Conservation (phyloP, 805 yeast species). For the Debaryomyces prosopidis region DNA sequence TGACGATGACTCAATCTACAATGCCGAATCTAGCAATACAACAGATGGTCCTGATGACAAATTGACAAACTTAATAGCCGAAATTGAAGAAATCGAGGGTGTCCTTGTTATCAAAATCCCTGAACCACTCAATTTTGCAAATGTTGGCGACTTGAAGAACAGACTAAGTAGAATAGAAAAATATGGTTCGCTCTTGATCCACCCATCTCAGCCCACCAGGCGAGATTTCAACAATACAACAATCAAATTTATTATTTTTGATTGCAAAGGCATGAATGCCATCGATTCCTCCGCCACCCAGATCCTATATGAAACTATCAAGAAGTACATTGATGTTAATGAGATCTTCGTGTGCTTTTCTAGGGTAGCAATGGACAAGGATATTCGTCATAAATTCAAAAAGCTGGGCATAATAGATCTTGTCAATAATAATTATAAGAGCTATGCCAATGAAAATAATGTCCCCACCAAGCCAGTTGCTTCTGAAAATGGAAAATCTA, state of each 20-base stretch:
- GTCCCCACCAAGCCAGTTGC: neutral
- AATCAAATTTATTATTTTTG: constrained; percentile 65
- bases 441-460: neutral
- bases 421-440: constrained; percentile 17
- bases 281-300: constrained; percentile 83
- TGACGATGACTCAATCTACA: constrained; percentile 7
- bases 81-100: constrained; percentile 57
- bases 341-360: constrained; percentile 60
- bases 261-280: constrained; percentile 77
- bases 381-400: constrained; percentile 50
- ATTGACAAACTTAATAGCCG: constrained; percentile 21
- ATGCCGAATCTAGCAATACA: neutral
- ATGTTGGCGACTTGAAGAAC: constrained; percentile 71
- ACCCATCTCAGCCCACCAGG: constrained; percentile 69
- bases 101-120: constrained; percentile 79
- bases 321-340: constrained; percentile 49
- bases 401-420: constrained; percentile 53
- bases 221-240: constrained; percentile 38
- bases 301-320: constrained; percentile 61
- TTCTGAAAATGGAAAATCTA: neutral
- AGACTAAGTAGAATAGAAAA: constrained; percentile 69
- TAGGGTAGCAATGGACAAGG: constrained; percentile 51
- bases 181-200: constrained; percentile 72
- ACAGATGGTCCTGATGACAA: constrained; percentile 5
- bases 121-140: constrained; percentile 87